Conservation (phyloP, 768 basidiomycete species). For the Pisolithus marmoratus region DNA sequence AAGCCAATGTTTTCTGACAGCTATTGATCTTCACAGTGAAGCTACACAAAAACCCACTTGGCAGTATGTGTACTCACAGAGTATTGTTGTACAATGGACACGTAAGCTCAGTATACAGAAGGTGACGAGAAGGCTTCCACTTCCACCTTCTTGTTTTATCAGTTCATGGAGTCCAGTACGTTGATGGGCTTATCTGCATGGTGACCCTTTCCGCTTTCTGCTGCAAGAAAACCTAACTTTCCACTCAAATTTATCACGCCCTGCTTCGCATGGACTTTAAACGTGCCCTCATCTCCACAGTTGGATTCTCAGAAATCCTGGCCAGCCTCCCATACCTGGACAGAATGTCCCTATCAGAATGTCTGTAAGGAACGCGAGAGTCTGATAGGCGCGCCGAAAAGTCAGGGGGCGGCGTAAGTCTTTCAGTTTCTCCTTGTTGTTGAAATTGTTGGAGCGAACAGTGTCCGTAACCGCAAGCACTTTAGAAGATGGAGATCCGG, state of each 20-base stretch:
- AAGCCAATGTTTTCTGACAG: background rate
- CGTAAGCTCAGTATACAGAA: no score
- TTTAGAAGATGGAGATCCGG: background rate
- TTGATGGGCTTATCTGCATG: no score
- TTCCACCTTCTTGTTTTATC: no score
- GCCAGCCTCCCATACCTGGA: background rate
- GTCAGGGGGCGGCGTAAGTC: constrained; percentile 58
- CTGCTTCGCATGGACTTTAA: background rate
- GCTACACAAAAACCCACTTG: background rate
- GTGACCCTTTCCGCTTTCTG: no score
- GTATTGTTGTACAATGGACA: no score
- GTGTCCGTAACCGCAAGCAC: no score
- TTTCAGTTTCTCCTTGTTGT: constrained; percentile 36
- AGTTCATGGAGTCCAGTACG: no score
- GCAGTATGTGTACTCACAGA: background rate
- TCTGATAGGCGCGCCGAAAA: constrained; percentile 28
- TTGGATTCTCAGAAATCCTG: background rate
- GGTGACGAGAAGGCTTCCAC: no score
- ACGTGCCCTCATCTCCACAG: background rate
- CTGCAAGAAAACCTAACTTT: background rate
- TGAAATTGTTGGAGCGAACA: constrained; percentile 21
- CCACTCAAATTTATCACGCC: background rate
- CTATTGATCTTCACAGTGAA: background rate
- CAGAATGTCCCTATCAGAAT: constrained; percentile 15
- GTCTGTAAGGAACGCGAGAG: constrained; percentile 11